Conservation (phyloP, 1,284 basidiomycete genomes). For the Boletus semigastroideus region DNA sequence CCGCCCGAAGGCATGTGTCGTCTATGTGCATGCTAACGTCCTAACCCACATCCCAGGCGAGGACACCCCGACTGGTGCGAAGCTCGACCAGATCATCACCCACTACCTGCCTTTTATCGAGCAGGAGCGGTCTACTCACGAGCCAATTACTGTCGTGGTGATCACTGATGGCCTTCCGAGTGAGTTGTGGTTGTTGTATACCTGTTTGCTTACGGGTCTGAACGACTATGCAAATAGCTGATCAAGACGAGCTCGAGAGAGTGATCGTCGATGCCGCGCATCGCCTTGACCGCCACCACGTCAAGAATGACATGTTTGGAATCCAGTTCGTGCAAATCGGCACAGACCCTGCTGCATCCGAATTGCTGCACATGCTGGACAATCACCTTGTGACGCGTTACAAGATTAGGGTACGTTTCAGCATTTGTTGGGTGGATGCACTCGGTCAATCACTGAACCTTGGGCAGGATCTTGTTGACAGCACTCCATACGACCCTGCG, state of each 20-base stretch:
- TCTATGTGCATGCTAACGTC: background rate
- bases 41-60: conserved; percentile 26
- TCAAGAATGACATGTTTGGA: conserved; percentile 41
- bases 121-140: conserved; percentile 28
- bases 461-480: conserved; percentile 49
- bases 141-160: conserved; percentile 45
- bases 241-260: conserved; percentile 42
- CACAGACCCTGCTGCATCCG: conserved; percentile 42
- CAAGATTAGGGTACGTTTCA: conserved; percentile 38
- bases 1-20: conserved; percentile 30
- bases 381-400: conserved; percentile 39
- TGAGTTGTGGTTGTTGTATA: conserved; percentile 22
- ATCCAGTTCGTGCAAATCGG: conserved; percentile 58
- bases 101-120: conserved; percentile 44
- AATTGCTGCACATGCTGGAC: conserved; percentile 46
- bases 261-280: conserved; percentile 50
- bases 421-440: background rate
- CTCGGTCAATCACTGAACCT: conserved; percentile 6
- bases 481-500: conserved; percentile 38
- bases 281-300: conserved; percentile 42
- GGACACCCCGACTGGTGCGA: conserved; percentile 45
- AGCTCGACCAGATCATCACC: conserved; percentile 39
- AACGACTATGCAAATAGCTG: conserved; percentile 44
- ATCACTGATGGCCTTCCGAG: conserved; percentile 53
- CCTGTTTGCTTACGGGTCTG: background rate